These are phyloP conservation scores for Saccharomycopsis hybrid DNA, from an alignment of 1,139 yeast species.

Conservation along the genomic window DNA sequence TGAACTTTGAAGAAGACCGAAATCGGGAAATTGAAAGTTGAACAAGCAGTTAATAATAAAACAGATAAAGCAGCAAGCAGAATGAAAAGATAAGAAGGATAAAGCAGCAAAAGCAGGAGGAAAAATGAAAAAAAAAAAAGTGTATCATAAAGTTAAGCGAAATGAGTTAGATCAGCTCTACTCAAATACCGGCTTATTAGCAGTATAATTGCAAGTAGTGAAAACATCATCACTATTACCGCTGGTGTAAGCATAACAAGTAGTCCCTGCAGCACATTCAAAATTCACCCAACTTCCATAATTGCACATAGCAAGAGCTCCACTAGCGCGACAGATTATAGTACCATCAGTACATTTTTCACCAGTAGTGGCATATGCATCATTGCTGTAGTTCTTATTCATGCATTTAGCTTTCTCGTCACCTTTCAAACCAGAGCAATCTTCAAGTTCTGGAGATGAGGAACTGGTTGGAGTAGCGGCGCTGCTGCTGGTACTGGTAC, in stretches of 20 bases:
- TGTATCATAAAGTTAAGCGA: background rate
- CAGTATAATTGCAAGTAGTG: slow-evolving; percentile 7
- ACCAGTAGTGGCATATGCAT: slow-evolving; percentile 1
- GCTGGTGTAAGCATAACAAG: slow-evolving; percentile 44
- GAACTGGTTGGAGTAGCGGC: slow-evolving; percentile 21
- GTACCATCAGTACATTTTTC: slow-evolving; percentile 40
- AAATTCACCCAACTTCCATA: slow-evolving; percentile 48
- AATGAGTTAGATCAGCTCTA: background rate
- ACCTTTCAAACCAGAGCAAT: slow-evolving; percentile 33
- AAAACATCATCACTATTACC: slow-evolving; percentile 23
- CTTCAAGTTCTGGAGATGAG: slow-evolving; percentile 22
- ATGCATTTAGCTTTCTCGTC: slow-evolving; percentile 34
- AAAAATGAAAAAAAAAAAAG: background rate
- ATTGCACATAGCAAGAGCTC: slow-evolving; percentile 48
- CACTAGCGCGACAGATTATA: slow-evolving; percentile 42
- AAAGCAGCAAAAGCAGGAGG: background rate
- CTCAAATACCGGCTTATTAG: slow-evolving; percentile 6
- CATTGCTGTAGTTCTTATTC: slow-evolving; percentile 30
- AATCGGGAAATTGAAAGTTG: no score
- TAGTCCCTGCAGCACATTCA: slow-evolving; percentile 52
- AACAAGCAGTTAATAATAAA: no score
- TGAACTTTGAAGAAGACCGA: no score
- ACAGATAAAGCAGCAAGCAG: background rate
- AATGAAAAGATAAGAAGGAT: background rate
- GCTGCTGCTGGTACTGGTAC: slow-evolving; percentile 16